Percentiles rank a stretch among this genome's conserved stretches.
Evolutionary conservation across 2,329 filamentous ascomycete species (phyloP).

Genomic region (Fusarium globosum): DNA sequence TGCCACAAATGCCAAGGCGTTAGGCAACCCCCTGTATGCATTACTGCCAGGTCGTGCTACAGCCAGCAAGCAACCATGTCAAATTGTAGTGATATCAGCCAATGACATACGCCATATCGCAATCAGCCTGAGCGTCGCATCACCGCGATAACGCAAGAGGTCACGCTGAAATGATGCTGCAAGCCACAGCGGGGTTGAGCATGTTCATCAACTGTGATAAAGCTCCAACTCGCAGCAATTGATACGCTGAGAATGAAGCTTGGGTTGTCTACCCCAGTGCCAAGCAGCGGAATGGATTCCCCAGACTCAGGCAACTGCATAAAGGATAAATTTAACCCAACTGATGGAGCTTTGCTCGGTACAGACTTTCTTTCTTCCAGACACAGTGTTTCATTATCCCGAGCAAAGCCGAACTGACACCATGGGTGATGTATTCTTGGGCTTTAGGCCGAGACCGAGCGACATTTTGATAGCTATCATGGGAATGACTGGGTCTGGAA

Average conservation of each 20-base stretch:
- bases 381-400: too few relatives aligned
- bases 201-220: too few relatives aligned
- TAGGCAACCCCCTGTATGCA: background rate
- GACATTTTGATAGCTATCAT: constrained; percentile 15
- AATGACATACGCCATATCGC: background rate
- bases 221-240: background rate
- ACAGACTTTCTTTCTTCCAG: background rate
- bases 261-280: background rate
- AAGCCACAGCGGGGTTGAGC: background rate
- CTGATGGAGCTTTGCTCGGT: background rate
- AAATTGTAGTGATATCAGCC: background rate
- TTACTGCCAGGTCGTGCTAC: background rate
- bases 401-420: background rate
- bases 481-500: constrained; percentile 21
- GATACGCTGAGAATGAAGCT: background rate
- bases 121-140: background rate
- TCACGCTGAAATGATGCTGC: background rate
- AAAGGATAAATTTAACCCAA: background rate
- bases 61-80: background rate
- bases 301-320: background rate
- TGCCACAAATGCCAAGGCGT: background rate
- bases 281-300: background rate
- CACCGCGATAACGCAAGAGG: background rate
- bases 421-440: background rate
- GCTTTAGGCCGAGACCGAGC: background rate